These are phyloP conservation scores for Globisporangium abappressorium DNA, from an alignment of 352 stramenopile species.

Conservation along the genomic window DNA sequence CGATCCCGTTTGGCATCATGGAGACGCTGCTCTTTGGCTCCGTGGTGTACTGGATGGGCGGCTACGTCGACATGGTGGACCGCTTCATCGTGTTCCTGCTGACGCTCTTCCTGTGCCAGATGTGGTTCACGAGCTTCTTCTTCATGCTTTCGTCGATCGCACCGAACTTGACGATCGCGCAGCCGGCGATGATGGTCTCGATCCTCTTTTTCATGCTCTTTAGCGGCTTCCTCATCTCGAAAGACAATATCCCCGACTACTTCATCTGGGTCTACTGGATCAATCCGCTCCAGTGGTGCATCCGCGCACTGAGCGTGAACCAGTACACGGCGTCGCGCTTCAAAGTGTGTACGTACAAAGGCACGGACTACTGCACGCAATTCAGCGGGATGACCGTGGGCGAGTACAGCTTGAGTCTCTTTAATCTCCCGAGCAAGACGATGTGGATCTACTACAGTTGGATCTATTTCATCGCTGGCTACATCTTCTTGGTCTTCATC, in stretches of 20 bases:
- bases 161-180: constrained; percentile 49
- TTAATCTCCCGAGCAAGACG: constrained; percentile 42
- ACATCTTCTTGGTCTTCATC: constrained; percentile 41
- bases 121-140: constrained; percentile 69
- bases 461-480: constrained; percentile 47
- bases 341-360: constrained; percentile 40
- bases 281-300: constrained; percentile 64
- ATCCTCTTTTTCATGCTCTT: constrained; percentile 74
- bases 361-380: constrained; percentile 48
- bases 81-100: constrained; percentile 60
- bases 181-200: constrained; percentile 55
- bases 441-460: constrained; percentile 59
- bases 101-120: constrained; percentile 65
- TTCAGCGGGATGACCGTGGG: constrained; percentile 34
- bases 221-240: constrained; percentile 59
- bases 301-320: constrained; percentile 61
- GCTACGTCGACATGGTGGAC: constrained; percentile 45
- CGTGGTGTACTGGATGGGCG: constrained; percentile 89
- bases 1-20: constrained; percentile 54
- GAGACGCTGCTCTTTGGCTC: constrained; percentile 86
- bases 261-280: constrained; percentile 84
- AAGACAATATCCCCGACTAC: constrained; percentile 53
- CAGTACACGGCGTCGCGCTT: constrained; percentile 51
- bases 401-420: constrained; percentile 47
- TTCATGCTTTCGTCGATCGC: constrained; percentile 51